Percentiles rank a stretch among this genome's conserved stretches.
phyloP scores from a whole-genome alignment of 805 yeast species.

The Candida pini region DNA sequence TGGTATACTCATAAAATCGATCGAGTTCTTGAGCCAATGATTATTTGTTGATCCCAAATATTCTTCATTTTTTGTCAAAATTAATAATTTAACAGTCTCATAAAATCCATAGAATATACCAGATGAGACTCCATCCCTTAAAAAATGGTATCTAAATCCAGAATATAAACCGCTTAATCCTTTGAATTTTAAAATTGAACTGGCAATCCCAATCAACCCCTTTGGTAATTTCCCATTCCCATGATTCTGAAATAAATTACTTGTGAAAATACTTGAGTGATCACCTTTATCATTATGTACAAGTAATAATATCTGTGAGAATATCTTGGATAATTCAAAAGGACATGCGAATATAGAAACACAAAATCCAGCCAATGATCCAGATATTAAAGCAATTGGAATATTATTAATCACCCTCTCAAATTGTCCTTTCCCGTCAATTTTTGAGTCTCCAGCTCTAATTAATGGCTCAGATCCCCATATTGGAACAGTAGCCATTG shows the following conservation, averaged over 20 bases:
- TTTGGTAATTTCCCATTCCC: constrained; percentile 26
- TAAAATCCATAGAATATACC: constrained; percentile 72
- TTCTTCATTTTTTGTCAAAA: constrained; percentile 30
- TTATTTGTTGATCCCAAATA: constrained; percentile 2
- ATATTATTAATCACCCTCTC: constrained; percentile 30
- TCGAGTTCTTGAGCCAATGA: constrained; percentile 15
- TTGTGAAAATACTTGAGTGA: constrained; percentile 5
- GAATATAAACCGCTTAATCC: constrained; percentile 67
- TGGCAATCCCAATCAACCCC: constrained; percentile 37
- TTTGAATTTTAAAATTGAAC: constrained; percentile 48
- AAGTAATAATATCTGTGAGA: constrained; percentile 63
- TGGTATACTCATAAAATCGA: constrained; percentile 43
- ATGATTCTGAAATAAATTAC: not conserved
- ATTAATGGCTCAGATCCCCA: constrained; percentile 13
- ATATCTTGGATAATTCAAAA: constrained; percentile 77
- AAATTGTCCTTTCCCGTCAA: constrained; percentile 6
- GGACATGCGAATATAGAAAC: constrained; percentile 72
- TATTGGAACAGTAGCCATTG: constrained; percentile 4
- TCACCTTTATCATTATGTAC: constrained; percentile 29
- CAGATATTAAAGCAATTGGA: constrained; percentile 49
- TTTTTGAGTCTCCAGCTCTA: not conserved
- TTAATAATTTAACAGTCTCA: constrained; percentile 55
- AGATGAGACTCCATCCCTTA: constrained; percentile 66
- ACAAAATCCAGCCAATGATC: constrained; percentile 59
- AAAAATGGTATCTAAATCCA: constrained; percentile 62